Evolutionary conservation across 2,329 filamentous ascomycete genomes (phyloP), one percentile per base, ranked within the genome.

Genomic region (Phoma sp.): DNA sequence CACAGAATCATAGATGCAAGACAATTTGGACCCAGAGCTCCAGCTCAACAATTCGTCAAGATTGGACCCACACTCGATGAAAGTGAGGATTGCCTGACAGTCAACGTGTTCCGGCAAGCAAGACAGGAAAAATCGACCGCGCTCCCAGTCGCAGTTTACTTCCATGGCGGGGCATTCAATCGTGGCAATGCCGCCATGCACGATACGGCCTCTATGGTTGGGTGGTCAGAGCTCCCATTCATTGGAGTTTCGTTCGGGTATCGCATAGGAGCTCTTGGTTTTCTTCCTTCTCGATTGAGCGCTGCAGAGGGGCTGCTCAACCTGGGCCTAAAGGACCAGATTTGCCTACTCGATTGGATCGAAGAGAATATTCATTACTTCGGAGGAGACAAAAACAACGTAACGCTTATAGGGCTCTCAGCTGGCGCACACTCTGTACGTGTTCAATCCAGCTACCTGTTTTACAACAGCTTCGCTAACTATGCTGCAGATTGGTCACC

Each of bases 161-260:
- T 88, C 33, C 86, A 88, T 67, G 86, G 86, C 41, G 87, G 87
- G 1, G 81, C 78, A 6, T 89, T 88, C 77, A 87, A 76, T 38
- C 54, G 64, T 0, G 64, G 64, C 6, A 63, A 52, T 40, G 60
- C 62, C 15, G 51, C 61, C 22, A 79, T 80, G 75, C 80, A 88
- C 52, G 82, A 89, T 66, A 84, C 88, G 58, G 81, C 80, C 0
- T 83, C 83, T 32, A 85, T 90, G 74, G 82, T 88, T 9, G 79
- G 83, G 3, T 88, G 84, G 57, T 71, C 72, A 3, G 65, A 70
- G 13, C 62, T 74, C 37, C 81, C 82, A 6, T 75, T 89, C 47
- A 76, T 89, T 40, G 84, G 78, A 25, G 79, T 88, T 44, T 63
- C 58, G 6, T 67, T 63, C 24, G 22, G 56, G 2, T 67, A 67